These are phyloP conservation scores for Umbelopsis ramanniana DNA, from an alignment of 192 early-diverging fungal genomes.

Conservation along the genomic window DNA sequence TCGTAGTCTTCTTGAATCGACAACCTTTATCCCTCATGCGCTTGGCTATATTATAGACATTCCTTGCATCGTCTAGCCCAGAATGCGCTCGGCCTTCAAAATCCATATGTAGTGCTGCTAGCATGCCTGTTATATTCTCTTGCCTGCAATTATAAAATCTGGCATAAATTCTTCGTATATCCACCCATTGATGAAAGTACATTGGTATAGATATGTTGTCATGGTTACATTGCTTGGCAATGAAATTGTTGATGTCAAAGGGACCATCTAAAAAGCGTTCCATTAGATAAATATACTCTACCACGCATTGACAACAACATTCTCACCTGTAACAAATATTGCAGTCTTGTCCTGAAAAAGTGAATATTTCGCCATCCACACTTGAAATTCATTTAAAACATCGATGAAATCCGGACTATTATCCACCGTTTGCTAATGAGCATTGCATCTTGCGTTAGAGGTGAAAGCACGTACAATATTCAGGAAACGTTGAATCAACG, in stretches of 20 bases:
- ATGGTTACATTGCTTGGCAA: conserved; percentile 72
- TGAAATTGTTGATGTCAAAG: conserved; percentile 84
- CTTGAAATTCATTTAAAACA: conserved; percentile 55
- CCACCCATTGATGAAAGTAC: conserved; percentile 70
- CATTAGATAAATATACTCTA: not conserved
- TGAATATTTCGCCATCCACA: conserved; percentile 48
- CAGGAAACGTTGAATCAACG: not conserved
- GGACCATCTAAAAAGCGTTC: conserved; percentile 58
- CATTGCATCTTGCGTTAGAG: not conserved
- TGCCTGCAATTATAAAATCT: conserved; percentile 53
- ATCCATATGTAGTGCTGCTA: conserved; percentile 55
- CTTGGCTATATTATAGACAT: conserved; percentile 73
- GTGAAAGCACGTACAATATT: not conserved
- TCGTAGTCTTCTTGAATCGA: conserved; percentile 30
- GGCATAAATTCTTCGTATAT: conserved; percentile 64
- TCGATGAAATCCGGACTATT: conserved; percentile 48
- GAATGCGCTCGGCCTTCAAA: conserved; percentile 80
- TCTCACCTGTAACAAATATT: conserved; percentile 44
- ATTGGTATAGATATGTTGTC: conserved; percentile 58
- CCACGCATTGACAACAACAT: not conserved
- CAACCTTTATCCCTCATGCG: conserved; percentile 52
- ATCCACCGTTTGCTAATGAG: conserved; percentile 51
- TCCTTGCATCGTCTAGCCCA: conserved; percentile 83
- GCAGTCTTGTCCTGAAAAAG: conserved; percentile 47
- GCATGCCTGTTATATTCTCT: conserved; percentile 69